Percentiles rank a stretch among this genome's conserved stretches.
phyloP scores from a whole-genome alignment of 148 eudicot species.

The Cornus florida region DNA sequence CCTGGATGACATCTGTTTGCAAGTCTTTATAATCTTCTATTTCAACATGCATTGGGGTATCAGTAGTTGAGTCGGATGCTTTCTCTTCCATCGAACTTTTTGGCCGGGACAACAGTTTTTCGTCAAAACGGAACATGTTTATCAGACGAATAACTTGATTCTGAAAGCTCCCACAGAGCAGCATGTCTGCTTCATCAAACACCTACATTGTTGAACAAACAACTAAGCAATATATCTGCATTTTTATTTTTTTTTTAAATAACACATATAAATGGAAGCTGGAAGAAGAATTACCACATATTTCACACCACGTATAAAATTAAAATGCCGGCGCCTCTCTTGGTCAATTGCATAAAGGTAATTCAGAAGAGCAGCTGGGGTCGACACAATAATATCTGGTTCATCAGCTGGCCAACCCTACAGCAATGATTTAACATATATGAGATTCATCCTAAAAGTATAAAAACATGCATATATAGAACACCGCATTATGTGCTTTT shows the following conservation, averaged over 20 bases:
- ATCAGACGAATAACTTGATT: conserved; percentile 87
- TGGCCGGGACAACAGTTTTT: conserved; percentile 66
- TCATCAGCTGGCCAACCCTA: conserved; percentile 78
- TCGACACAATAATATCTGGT: conserved; percentile 78
- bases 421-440: conserved; percentile 13
- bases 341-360: conserved; percentile 73
- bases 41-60: conserved; percentile 29
- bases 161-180: conserved; percentile 92
- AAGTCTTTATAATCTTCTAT: conserved; percentile 35
- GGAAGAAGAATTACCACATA: conserved; percentile 53
- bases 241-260: background rate
- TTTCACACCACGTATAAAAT: conserved; percentile 72
- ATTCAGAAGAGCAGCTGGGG: conserved; percentile 89
- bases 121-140: conserved; percentile 92
- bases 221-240: too few species aligned
- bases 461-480: background rate
- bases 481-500: background rate
- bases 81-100: conserved; percentile 28
- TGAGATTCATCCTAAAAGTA: background rate
- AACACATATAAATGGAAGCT: background rate
- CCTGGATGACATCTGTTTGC: conserved; percentile 21
- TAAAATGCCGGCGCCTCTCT: conserved; percentile 56
- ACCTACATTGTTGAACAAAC: conserved; percentile 42
- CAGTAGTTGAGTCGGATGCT: conserved; percentile 22
- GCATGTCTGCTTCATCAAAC: conserved; percentile 95